These are phyloP conservation scores for Colletotrichum plurivorum DNA, from an alignment of 2,329 filamentous ascomycete genomes.

Conservation along the genomic window DNA sequence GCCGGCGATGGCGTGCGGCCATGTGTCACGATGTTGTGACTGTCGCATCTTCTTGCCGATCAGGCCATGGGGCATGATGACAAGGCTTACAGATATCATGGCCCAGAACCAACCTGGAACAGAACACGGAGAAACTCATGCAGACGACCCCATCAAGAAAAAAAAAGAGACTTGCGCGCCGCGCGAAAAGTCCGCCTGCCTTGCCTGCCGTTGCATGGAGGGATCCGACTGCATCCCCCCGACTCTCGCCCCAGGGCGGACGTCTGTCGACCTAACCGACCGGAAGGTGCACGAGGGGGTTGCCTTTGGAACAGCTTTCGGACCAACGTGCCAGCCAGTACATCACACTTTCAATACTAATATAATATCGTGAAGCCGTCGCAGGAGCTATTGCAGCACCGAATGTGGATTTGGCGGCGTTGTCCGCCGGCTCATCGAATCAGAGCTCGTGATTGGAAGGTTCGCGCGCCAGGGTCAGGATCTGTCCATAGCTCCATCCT, in stretches of 20 bases:
- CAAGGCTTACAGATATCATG: conserved; percentile 13
- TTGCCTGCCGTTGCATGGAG: too few relatives aligned
- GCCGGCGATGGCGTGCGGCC: neutral
- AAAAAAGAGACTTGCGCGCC: neutral
- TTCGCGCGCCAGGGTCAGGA: neutral
- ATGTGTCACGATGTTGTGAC: conserved; percentile 5
- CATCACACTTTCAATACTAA: too few relatives aligned
- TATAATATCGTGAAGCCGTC: neutral
- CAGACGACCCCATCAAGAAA: neutral
- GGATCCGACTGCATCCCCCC: too few relatives aligned
- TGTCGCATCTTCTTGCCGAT: conserved; percentile 23
- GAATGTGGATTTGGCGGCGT: neutral
- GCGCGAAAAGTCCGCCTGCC: neutral
- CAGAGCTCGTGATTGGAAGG: neutral
- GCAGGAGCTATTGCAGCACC: neutral
- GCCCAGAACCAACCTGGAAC: neutral
- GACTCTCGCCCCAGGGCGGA: too few relatives aligned
- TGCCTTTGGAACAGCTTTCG: too few relatives aligned
- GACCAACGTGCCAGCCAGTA: too few relatives aligned
- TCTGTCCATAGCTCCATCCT: conserved; percentile 1
- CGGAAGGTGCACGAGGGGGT: too few relatives aligned
- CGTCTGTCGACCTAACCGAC: too few relatives aligned
- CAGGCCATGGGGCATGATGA: conserved; percentile 10
- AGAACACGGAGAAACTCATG: neutral
- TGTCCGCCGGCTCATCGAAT: conserved; percentile 9